A percentile compares a stretch with the other conserved stretches of the same genome.
Evolutionary conservation across 257 asterid species (phyloP).

Genomic region (Penstemon newberryi): DNA sequence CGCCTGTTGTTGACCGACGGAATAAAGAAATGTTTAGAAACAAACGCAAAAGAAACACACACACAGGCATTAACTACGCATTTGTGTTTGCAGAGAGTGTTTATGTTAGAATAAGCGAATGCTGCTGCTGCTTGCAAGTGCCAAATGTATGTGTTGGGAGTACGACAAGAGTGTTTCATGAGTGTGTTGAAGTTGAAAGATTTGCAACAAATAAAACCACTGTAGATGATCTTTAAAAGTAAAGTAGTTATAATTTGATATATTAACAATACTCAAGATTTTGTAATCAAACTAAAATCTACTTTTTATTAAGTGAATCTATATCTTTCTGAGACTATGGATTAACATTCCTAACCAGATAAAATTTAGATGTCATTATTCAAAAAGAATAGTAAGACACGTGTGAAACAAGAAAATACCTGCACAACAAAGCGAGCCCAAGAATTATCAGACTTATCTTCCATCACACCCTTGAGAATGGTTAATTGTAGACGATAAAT

Average conservation of each 20-base stretch:
- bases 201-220: not conserved
- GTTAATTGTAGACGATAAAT: slow-evolving; percentile 68
- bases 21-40: not conserved
- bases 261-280: too few species aligned
- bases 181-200: not conserved
- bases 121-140: too few species aligned
- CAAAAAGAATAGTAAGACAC: not conserved
- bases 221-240: too few species aligned
- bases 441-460: slow-evolving; percentile 43
- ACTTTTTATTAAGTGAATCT: too few species aligned
- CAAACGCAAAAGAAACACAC: too few species aligned
- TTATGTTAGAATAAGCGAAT: too few species aligned
- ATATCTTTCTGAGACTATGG: too few species aligned
- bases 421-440: slow-evolving; percentile 84
- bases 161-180: not conserved
- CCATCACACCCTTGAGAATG: slow-evolving; percentile 76
- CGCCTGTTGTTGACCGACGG: slow-evolving; percentile 43
- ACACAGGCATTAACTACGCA: too few species aligned
- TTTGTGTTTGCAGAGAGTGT: not conserved
- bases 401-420: slow-evolving; percentile 46
- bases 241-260: too few species aligned
- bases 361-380: not conserved
- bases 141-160: too few species aligned
- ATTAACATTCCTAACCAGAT: not conserved
- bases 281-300: too few species aligned